These are phyloP conservation scores for Yarrowia sp. DNA, from an alignment of 805 yeast genomes.

Conservation along the genomic window DNA sequence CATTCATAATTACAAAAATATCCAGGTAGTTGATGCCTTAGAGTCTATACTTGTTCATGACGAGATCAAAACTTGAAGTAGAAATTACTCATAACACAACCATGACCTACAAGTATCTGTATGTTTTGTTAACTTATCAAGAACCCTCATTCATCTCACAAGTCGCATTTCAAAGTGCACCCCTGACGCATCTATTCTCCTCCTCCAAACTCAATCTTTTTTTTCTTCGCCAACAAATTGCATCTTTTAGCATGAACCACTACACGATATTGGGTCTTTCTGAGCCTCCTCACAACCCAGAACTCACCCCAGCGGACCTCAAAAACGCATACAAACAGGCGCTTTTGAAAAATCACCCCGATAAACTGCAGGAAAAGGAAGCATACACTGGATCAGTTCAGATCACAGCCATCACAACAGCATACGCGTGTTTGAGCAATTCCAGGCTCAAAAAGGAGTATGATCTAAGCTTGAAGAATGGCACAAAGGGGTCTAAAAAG, in stretches of 20 bases:
- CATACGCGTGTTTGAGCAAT: slow-evolving; percentile 65
- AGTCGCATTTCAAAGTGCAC: no score
- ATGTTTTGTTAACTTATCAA: not conserved
- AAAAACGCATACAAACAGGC: slow-evolving; percentile 68
- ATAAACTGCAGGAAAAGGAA: slow-evolving; percentile 55
- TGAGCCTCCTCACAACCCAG: slow-evolving; percentile 21
- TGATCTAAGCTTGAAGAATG: slow-evolving; percentile 55
- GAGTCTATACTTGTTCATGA: no score
- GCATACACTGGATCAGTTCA: slow-evolving; percentile 13
- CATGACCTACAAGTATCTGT: no score
- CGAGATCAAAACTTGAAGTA: no score
- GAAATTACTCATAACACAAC: no score
- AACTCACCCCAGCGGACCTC: slow-evolving; percentile 47
- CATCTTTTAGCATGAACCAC: slow-evolving; percentile 23
- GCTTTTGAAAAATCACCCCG: slow-evolving; percentile 78
- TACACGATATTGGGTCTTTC: slow-evolving; percentile 31
- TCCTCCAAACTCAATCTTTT: slow-evolving; percentile 4
- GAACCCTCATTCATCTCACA: no score
- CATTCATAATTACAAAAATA: no score
- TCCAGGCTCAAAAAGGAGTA: slow-evolving; percentile 56
- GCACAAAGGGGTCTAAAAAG: not conserved
- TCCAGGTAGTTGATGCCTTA: no score
- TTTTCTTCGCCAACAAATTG: not conserved
- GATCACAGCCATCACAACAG: slow-evolving; percentile 62
- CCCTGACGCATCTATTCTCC: no score